Conservation (phyloP, 768 basidiomycete genomes). For the Kwoniella sp. region DNA sequence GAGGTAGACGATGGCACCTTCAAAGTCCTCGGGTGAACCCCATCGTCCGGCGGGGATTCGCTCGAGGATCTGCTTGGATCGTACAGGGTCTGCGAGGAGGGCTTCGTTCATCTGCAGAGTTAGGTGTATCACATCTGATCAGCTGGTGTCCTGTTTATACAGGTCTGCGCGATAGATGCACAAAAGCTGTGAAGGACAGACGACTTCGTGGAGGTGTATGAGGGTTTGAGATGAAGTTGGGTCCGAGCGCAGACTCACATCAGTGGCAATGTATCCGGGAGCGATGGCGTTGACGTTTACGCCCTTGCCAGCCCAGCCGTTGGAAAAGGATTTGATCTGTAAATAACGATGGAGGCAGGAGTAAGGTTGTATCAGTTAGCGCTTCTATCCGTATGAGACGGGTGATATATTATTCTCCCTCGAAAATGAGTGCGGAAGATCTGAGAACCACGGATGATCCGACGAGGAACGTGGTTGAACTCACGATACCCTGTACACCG, state of each 20-base stretch:
- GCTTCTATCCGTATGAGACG: background rate
- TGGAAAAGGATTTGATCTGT: slow-evolving; percentile 73
- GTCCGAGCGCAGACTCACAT: slow-evolving; percentile 65
- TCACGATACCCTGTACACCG: slow-evolving; percentile 64
- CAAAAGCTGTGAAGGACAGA: background rate
- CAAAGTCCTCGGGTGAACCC: slow-evolving; percentile 73
- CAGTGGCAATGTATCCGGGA: slow-evolving; percentile 85
- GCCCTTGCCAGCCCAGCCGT: slow-evolving; percentile 88
- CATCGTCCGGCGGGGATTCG: slow-evolving; percentile 73
- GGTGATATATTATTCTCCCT: background rate
- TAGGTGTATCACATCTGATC: background rate
- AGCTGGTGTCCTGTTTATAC: slow-evolving; percentile 7
- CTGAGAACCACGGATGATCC: slow-evolving; percentile 56
- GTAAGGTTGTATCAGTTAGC: slow-evolving; percentile 9
- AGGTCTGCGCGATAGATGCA: slow-evolving; percentile 6
- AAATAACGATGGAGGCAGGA: slow-evolving; percentile 57
- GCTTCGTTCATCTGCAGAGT: slow-evolving; percentile 64
- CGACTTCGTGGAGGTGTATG: slow-evolving; percentile 3
- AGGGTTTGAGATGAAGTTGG: background rate
- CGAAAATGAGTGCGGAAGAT: background rate
- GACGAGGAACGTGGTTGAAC: slow-evolving; percentile 19
- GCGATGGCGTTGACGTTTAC: slow-evolving; percentile 86
- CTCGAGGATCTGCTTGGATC: slow-evolving; percentile 71
- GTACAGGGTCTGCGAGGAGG: slow-evolving; percentile 67
- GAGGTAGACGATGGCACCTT: slow-evolving; percentile 71